Evolutionary conservation across 2,329 filamentous ascomycete species (phyloP).

Genomic region (Rachicladosporium sp.): DNA sequence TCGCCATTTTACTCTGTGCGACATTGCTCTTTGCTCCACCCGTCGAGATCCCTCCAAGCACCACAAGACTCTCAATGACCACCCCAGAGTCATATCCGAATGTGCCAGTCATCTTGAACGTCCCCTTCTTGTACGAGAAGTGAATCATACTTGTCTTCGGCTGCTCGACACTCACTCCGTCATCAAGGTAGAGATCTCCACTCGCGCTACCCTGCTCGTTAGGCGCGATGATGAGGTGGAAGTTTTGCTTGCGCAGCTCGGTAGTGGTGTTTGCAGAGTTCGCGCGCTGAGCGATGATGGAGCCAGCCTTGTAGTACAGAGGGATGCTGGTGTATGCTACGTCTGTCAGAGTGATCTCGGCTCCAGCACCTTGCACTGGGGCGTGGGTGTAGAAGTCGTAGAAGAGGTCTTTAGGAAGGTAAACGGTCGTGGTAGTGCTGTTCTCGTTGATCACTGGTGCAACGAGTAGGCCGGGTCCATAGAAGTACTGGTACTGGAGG

Average conservation of each 20-base stretch:
- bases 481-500: slow-evolving; percentile 44
- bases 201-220: slow-evolving; percentile 46
- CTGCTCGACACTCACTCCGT: slow-evolving; percentile 55
- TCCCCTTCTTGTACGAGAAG: slow-evolving; percentile 43
- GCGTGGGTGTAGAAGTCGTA: slow-evolving; percentile 44
- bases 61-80: slow-evolving; percentile 32
- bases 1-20: no score
- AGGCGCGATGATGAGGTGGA: slow-evolving; percentile 56
- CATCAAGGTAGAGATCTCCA: slow-evolving; percentile 61
- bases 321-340: slow-evolving; percentile 43
- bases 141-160: slow-evolving; percentile 39
- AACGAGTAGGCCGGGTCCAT: slow-evolving; percentile 41
- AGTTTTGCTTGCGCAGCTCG: slow-evolving; percentile 50
- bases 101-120: slow-evolving; percentile 31
- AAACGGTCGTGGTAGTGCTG: slow-evolving; percentile 37
- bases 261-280: slow-evolving; percentile 45
- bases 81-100: slow-evolving; percentile 35
- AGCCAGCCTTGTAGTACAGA: slow-evolving; percentile 50
- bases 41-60: slow-evolving; percentile 30
- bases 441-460: slow-evolving; percentile 40
- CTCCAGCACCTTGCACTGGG: slow-evolving; percentile 31
- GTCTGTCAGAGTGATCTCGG: slow-evolving; percentile 28
- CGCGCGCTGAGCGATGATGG: slow-evolving; percentile 47
- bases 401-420: slow-evolving; percentile 43
- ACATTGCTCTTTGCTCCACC: no score